Conservation (phyloP, 345 rosid species). For the Hypericum androsaemum region DNA sequence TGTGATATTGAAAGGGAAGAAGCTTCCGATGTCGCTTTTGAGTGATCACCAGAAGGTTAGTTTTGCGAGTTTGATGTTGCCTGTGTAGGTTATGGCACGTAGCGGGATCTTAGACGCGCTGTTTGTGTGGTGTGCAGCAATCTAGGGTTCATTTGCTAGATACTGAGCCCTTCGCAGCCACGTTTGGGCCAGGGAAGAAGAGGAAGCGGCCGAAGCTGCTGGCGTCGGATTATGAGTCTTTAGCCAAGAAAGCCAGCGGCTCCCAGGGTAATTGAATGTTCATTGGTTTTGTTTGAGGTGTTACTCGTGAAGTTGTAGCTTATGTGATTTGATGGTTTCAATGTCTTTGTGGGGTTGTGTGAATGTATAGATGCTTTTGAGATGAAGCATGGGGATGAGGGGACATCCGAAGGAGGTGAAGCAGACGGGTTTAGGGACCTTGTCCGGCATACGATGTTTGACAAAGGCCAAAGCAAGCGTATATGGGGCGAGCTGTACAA, state of each 20-base stretch:
- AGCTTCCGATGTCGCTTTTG: slow-evolving; percentile 70
- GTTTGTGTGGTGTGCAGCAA: slow-evolving; percentile 37
- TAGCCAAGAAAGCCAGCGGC: slow-evolving; percentile 61
- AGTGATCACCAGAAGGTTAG: slow-evolving; percentile 67
- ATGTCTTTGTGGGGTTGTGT: not conserved
- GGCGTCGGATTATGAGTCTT: slow-evolving; percentile 74
- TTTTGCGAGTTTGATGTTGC: not conserved
- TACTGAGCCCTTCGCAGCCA: slow-evolving; percentile 71
- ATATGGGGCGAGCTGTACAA: slow-evolving; percentile 99
- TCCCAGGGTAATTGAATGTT: slow-evolving; percentile 54
- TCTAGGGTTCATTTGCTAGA: slow-evolving; percentile 83
- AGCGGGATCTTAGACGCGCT: too few species aligned
- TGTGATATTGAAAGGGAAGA: slow-evolving; percentile 71
- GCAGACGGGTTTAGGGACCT: slow-evolving; percentile 80
- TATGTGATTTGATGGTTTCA: not conserved
- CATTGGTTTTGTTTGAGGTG: not conserved
- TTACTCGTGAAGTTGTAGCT: not conserved
- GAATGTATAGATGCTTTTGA: slow-evolving; percentile 53
- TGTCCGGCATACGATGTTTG: slow-evolving; percentile 93
- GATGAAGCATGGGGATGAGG: slow-evolving; percentile 33
- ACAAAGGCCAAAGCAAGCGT: slow-evolving; percentile 97
- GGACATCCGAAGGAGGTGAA: slow-evolving; percentile 43
- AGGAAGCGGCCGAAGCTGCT: slow-evolving; percentile 79
- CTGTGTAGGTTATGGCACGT: too few species aligned
- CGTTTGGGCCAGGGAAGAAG: slow-evolving; percentile 70